phyloP scores from a whole-genome alignment of 2,329 filamentous ascomycete species.

The Rutstroemia sydowiana region DNA sequence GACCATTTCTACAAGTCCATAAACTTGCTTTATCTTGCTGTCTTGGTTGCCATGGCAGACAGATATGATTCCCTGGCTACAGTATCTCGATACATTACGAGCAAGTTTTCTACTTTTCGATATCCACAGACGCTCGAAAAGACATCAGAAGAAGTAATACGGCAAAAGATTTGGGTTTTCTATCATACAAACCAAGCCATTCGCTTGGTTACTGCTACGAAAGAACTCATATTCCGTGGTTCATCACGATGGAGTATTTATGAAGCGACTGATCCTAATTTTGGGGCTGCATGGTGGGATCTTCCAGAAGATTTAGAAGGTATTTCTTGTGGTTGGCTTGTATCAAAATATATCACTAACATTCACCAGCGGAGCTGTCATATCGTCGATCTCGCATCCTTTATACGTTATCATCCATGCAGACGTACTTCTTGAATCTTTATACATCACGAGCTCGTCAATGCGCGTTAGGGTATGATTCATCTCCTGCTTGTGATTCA shows the following conservation, averaged over 20 bases:
- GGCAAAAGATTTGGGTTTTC: slow-evolving; percentile 62
- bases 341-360: slow-evolving; percentile 9
- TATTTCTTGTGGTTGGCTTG: slow-evolving; percentile 26
- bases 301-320: slow-evolving; percentile 62
- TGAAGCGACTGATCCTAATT: slow-evolving; percentile 30
- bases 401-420: slow-evolving; percentile 62
- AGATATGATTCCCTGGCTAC: slow-evolving; percentile 58
- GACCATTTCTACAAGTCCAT: slow-evolving; percentile 36
- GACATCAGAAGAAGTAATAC: slow-evolving; percentile 55
- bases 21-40: slow-evolving; percentile 53
- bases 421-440: slow-evolving; percentile 56
- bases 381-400: slow-evolving; percentile 59
- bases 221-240: slow-evolving; percentile 59
- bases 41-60: slow-evolving; percentile 64
- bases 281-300: slow-evolving; percentile 59
- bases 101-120: slow-evolving; percentile 40
- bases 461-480: slow-evolving; percentile 69
- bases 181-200: slow-evolving; percentile 56
- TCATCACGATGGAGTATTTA: slow-evolving; percentile 38
- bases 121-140: slow-evolving; percentile 43
- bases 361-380: slow-evolving; percentile 52
- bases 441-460: slow-evolving; percentile 63
- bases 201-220: slow-evolving; percentile 54
- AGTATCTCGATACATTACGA: slow-evolving; percentile 47
- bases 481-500: slow-evolving; percentile 63